These are phyloP conservation scores for Neonectria neomacrospora DNA, from an alignment of 2,329 filamentous ascomycete genomes.

Conservation along the genomic window DNA sequence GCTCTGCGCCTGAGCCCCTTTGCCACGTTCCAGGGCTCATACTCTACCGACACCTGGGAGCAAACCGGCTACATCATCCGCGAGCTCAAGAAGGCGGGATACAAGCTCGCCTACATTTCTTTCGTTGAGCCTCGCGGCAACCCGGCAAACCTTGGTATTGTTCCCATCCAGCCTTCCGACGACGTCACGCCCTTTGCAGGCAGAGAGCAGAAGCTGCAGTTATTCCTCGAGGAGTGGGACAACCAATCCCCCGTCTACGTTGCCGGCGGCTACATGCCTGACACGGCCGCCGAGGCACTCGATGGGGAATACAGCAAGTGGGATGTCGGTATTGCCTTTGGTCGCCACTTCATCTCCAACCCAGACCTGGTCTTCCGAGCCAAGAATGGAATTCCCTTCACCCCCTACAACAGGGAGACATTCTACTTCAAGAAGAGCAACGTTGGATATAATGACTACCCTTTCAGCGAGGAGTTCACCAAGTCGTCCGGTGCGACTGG, in stretches of 20 bases:
- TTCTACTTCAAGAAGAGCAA: conserved; percentile 51
- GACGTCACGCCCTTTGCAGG: conserved; percentile 19
- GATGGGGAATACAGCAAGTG: conserved; percentile 43
- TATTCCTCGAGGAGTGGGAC: conserved; percentile 48
- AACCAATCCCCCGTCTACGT: conserved; percentile 48
- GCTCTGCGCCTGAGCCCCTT: conserved; percentile 68
- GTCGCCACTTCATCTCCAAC: conserved; percentile 50
- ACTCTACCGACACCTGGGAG: conserved; percentile 44
- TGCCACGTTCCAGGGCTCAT: conserved; percentile 45
- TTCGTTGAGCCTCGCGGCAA: conserved; percentile 50
- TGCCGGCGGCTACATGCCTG: conserved; percentile 46
- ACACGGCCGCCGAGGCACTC: conserved; percentile 37
- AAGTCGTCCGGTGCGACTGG: background rate
- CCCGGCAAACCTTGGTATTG: conserved; percentile 51
- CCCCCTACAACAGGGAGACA: conserved; percentile 50
- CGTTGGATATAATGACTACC: conserved; percentile 46
- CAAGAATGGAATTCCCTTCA: conserved; percentile 50
- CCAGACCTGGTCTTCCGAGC: conserved; percentile 54
- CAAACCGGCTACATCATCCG: conserved; percentile 45
- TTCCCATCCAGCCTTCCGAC: background rate
- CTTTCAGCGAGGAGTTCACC: conserved; percentile 41
- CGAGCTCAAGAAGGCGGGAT: conserved; percentile 40
- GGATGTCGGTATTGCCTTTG: conserved; percentile 46
- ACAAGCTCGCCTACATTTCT: conserved; percentile 50
- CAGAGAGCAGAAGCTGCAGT: conserved; percentile 50